Conservation (phyloP, 2,329 filamentous ascomycete genomes). For the Aureobasidium sp. region DNA sequence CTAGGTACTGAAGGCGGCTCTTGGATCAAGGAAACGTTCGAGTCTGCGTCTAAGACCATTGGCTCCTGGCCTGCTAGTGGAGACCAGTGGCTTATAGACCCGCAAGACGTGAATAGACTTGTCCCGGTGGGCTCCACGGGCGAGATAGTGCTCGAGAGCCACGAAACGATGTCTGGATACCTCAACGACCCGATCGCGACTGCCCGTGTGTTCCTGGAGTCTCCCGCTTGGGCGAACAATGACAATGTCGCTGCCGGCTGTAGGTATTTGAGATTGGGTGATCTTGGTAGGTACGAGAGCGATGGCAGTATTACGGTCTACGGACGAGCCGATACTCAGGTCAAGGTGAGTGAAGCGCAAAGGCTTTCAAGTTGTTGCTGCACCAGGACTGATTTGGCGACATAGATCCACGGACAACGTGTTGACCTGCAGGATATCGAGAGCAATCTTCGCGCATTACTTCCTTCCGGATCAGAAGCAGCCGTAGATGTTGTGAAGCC, state of each 20-base stretch:
- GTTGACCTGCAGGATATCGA: neutral
- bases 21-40: neutral
- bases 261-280: neutral
- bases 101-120: neutral
- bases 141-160: neutral
- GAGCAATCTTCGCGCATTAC: neutral
- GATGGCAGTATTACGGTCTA: neutral
- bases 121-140: neutral
- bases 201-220: neutral
- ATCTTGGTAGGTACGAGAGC: neutral
- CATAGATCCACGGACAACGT: neutral
- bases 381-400: too few relatives aligned
- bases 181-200: neutral
- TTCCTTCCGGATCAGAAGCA: neutral
- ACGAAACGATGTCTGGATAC: neutral
- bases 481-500: neutral
- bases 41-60: neutral
- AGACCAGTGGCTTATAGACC: neutral
- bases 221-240: neutral
- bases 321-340: neutral
- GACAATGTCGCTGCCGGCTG: neutral
- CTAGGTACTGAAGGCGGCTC: neutral
- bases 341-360: neutral
- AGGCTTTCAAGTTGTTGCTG: too few relatives aligned
- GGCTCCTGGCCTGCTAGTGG: neutral